Conservation (phyloP, 1,139 yeast genomes). For the Debaryomyces psychrophilus region DNA sequence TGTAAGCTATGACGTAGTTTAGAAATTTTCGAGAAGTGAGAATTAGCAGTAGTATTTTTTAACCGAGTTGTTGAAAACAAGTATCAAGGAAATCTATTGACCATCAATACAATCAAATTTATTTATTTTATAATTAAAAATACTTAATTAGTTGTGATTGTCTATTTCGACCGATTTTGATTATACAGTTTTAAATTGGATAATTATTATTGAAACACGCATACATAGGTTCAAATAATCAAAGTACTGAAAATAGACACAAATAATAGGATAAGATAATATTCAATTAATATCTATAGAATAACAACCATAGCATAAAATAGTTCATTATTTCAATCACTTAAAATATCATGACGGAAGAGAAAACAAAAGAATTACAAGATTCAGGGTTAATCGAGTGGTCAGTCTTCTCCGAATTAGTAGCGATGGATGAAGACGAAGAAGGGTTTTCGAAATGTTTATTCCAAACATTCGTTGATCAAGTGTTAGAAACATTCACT, state of each 20-base stretch:
- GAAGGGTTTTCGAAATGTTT: constrained; percentile 81
- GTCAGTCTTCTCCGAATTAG: constrained; percentile 84
- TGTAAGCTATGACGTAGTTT: constrained; percentile 15
- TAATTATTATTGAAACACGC: neutral
- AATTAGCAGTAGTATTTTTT: neutral
- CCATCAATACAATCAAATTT: neutral
- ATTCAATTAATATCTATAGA: neutral
- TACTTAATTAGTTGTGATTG: neutral
- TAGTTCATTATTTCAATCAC: constrained; percentile 6
- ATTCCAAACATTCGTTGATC: constrained; percentile 84
- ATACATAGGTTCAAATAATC: neutral
- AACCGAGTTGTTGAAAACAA: constrained; percentile 5
- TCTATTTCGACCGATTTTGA: neutral
- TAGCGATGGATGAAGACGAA: constrained; percentile 93
- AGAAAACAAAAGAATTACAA: constrained; percentile 40
- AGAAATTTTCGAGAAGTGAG: constrained; percentile 7
- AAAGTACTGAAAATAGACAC: neutral
- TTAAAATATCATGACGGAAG: constrained; percentile 34
- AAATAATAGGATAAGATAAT: neutral
- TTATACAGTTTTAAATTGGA: neutral
- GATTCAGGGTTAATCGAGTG: constrained; percentile 77
- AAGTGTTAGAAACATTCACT: constrained; percentile 77
- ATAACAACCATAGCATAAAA: neutral
- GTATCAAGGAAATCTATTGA: neutral
- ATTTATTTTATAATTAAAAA: neutral